A percentile compares a stretch with the other conserved stretches of the same genome.
phyloP scores from a whole-genome alignment of 2,329 filamentous ascomycete species.

The Sporothrix brasiliensis region DNA sequence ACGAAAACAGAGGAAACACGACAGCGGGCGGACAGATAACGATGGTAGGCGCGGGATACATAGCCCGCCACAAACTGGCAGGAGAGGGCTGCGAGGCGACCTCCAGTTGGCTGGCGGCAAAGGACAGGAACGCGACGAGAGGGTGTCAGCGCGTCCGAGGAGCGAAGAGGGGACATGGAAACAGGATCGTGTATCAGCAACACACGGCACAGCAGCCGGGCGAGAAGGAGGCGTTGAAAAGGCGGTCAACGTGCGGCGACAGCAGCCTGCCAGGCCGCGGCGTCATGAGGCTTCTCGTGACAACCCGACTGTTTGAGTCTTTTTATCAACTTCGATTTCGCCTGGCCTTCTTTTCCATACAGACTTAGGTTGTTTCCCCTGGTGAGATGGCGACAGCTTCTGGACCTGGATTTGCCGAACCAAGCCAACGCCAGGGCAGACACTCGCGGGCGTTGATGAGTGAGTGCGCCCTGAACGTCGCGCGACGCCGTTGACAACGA shows the following conservation, averaged over 20 bases:
- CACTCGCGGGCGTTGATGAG: not conserved
- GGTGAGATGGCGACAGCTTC: not conserved
- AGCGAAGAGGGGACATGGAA: not conserved
- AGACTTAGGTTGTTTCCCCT: no score
- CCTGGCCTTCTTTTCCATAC: no score
- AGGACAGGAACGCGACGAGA: constrained; percentile 20
- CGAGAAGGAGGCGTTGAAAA: not conserved
- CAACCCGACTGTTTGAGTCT: not conserved
- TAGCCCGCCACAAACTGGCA: not conserved
- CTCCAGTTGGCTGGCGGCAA: constrained; percentile 19
- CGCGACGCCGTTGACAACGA: not conserved
- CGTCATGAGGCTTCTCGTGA: constrained; percentile 17
- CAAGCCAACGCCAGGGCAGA: constrained; percentile 13
- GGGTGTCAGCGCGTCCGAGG: constrained; percentile 18
- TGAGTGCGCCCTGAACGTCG: not conserved
- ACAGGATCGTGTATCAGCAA: constrained; percentile 17
- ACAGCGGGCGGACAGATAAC: not conserved
- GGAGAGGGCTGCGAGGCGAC: constrained; percentile 7
- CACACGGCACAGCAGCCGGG: constrained; percentile 9
- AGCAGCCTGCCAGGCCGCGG: not conserved
- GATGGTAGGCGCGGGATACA: constrained; percentile 19
- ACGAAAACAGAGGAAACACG: not conserved
- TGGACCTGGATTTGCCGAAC: not conserved
- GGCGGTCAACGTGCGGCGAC: constrained; percentile 7
- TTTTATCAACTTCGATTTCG: not conserved